Percentiles rank a stretch among this genome's conserved stretches.
phyloP scores from a whole-genome alignment of 2,329 filamentous ascomycete genomes.

The Mariannaea elegans region DNA sequence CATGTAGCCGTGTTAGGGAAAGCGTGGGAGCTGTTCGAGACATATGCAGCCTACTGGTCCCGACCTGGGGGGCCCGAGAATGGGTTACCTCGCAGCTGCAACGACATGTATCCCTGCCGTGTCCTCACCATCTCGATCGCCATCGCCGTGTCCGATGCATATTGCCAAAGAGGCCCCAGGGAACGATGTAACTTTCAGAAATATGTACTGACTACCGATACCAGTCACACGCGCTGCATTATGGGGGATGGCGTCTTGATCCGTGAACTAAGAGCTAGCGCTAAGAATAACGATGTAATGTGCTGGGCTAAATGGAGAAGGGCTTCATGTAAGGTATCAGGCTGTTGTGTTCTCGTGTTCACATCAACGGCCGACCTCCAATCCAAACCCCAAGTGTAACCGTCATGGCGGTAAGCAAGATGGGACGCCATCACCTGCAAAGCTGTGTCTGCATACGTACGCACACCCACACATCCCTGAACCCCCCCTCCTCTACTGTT shows the following conservation, averaged over 20 bases:
- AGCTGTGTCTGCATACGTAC: no score
- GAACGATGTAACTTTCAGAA: no score
- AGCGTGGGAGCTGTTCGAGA: not conserved
- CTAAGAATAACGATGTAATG: not conserved
- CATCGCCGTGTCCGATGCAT: constrained; percentile 6
- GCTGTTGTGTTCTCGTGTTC: not conserved
- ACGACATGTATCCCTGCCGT: no score
- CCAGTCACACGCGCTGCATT: not conserved
- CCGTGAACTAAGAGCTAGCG: not conserved
- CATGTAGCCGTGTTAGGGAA: constrained; percentile 10
- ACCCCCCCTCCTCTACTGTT: not conserved
- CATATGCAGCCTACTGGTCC: not conserved
- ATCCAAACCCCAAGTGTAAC: not conserved
- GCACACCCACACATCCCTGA: no score
- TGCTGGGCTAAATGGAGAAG: not conserved
- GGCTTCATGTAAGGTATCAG: not conserved
- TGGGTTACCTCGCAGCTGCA: no score
- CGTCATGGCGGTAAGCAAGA: not conserved
- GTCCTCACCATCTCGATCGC: no score
- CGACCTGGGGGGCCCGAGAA: not conserved
- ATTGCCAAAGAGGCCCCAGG: no score
- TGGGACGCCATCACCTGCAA: not conserved
- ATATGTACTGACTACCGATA: no score
- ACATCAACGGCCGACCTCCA: not conserved
- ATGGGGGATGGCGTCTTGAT: not conserved